Percentiles rank a stretch among this genome's conserved stretches.
phyloP scores from a whole-genome alignment of 148 eudicot species.

The Talinum fruticosum region DNA sequence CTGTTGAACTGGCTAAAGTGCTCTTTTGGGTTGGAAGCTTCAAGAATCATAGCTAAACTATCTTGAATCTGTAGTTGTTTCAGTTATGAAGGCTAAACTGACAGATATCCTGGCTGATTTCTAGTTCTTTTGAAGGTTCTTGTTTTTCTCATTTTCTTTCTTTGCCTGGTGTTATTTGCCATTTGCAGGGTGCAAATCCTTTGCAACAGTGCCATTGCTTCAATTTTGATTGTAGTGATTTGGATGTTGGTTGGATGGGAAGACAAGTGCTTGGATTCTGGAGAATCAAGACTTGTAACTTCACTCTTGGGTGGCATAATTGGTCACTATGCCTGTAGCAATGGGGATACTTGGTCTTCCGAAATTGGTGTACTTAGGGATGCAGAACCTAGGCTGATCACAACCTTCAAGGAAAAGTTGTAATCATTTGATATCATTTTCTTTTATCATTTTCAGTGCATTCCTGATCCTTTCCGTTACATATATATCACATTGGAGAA shows the following conservation, averaged over 20 bases:
- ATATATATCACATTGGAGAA: background rate
- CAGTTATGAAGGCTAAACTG: background rate
- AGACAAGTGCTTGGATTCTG: conserved; percentile 74
- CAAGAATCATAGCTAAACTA: background rate
- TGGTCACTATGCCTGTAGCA: conserved; percentile 88
- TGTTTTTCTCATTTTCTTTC: conserved; percentile 4
- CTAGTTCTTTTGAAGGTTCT: background rate
- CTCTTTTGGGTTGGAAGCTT: background rate
- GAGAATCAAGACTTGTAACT: conserved; percentile 62
- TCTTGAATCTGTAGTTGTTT: background rate
- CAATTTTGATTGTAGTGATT: conserved; percentile 45
- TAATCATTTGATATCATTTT: background rate
- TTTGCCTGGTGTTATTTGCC: no score
- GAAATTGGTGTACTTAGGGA: conserved; percentile 92
- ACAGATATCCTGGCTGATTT: background rate
- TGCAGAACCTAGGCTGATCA: conserved; percentile 72
- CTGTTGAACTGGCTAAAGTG: no score
- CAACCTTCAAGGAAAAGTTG: conserved; percentile 67
- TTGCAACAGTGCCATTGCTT: conserved; percentile 66
- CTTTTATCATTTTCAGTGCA: background rate
- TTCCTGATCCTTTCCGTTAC: background rate
- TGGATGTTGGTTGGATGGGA: conserved; percentile 56
- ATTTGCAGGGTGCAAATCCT: conserved; percentile 77
- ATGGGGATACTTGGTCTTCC: conserved; percentile 98
- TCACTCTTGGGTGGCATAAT: conserved; percentile 74